A percentile compares a stretch with the other conserved stretches of the same genome.
phyloP scores from a whole-genome alignment of 192 early-diverging fungal species.

The Rhizophagus prolifer region DNA sequence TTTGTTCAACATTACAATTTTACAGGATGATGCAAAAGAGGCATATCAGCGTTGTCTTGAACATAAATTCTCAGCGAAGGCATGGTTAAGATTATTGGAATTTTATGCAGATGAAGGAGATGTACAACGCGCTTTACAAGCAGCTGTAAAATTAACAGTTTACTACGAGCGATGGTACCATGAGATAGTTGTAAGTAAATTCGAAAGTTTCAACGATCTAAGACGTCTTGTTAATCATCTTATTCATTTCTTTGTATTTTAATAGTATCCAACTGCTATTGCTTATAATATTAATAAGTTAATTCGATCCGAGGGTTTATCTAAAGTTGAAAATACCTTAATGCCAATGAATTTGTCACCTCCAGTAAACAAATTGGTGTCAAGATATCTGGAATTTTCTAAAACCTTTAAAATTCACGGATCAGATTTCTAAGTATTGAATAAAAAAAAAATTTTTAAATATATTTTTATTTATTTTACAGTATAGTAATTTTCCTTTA shows the following conservation, averaged over 20 bases:
- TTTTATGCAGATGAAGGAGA: slow-evolving; percentile 79
- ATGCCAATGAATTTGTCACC: slow-evolving; percentile 85
- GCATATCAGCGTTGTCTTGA: slow-evolving; percentile 86
- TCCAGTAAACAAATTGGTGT: slow-evolving; percentile 74
- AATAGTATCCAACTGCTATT: slow-evolving; percentile 84
- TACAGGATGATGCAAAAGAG: slow-evolving; percentile 83
- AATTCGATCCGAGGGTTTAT: slow-evolving; percentile 82
- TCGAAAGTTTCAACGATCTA: slow-evolving; percentile 3
- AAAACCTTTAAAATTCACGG: slow-evolving; percentile 75
- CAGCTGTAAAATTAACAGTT: slow-evolving; percentile 79
- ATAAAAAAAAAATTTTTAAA: neutral
- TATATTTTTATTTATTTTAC: neutral
- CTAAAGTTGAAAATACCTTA: slow-evolving; percentile 89
- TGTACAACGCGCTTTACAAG: slow-evolving; percentile 74
- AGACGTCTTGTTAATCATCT: neutral
- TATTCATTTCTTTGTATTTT: neutral
- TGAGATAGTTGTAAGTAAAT: slow-evolving; percentile 72
- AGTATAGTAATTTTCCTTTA: neutral
- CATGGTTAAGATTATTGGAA: slow-evolving; percentile 85
- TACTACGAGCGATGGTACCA: slow-evolving; percentile 91
- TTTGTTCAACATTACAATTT: neutral
- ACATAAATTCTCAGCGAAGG: slow-evolving; percentile 89
- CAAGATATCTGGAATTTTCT: slow-evolving; percentile 65
- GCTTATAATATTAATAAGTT: slow-evolving; percentile 82
- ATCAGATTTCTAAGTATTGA: slow-evolving; percentile 51